phyloP scores from a whole-genome alignment of 768 basidiomycete species.

The Mrakia gelida region DNA sequence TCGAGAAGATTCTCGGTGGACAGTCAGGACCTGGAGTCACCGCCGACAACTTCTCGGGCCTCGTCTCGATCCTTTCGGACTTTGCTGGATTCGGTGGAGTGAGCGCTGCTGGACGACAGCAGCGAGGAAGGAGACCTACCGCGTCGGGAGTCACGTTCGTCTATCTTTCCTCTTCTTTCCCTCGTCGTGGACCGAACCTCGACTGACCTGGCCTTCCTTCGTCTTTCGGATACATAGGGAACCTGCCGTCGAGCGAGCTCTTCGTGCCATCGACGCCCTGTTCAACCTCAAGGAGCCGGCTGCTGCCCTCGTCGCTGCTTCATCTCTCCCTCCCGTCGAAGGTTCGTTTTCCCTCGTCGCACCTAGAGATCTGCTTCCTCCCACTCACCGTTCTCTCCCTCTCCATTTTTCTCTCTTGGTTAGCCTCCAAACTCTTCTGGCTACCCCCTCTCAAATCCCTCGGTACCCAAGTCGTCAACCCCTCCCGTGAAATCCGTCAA shows the following conservation, averaged over 20 bases:
- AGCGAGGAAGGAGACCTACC: not conserved
- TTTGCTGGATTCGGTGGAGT: conserved; percentile 56
- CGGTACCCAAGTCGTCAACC: conserved; percentile 74
- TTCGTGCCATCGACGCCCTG: conserved; percentile 74
- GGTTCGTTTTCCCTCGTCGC: conserved; percentile 39
- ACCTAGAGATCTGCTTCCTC: not conserved
- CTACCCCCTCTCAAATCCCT: conserved; percentile 70
- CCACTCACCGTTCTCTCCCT: not conserved
- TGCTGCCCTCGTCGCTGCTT: conserved; percentile 54
- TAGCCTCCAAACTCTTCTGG: conserved; percentile 73
- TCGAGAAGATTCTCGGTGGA: conserved; percentile 60
- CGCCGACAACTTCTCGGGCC: conserved; percentile 71
- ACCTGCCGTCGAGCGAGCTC: conserved; percentile 71
- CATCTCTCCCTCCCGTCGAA: conserved; percentile 38
- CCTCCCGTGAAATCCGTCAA: conserved; percentile 78
- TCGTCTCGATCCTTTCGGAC: conserved; percentile 77
- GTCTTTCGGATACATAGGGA: conserved; percentile 51
- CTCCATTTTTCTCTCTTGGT: not conserved
- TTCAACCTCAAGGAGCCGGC: conserved; percentile 67
- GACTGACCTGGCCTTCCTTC: conserved; percentile 20
- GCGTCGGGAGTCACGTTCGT: not conserved
- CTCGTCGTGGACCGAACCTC: not conserved
- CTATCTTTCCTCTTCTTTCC: not conserved
- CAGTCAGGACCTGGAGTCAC: conserved; percentile 51
- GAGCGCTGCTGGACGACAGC: conserved; percentile 6